phyloP scores from a whole-genome alignment of 2,329 filamentous ascomycete species.

The Colletotrichum endophyticum region DNA sequence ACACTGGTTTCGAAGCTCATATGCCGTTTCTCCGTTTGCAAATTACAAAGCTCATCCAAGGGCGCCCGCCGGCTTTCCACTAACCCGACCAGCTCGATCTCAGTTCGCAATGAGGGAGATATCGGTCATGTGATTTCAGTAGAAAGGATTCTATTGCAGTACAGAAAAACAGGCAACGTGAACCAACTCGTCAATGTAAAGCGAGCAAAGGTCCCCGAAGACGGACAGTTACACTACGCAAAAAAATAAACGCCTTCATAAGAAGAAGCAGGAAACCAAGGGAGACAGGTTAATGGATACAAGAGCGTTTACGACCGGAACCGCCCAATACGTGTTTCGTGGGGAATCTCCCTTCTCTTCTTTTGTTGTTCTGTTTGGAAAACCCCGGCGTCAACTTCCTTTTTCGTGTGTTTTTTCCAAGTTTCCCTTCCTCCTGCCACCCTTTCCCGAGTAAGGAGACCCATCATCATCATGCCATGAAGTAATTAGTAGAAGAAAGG shows the following conservation, averaged over 20 bases:
- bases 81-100: background rate
- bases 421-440: background rate
- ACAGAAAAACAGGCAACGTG: background rate
- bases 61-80: background rate
- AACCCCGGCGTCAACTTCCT: background rate
- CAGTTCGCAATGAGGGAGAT: background rate
- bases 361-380: background rate
- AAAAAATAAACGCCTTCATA: background rate
- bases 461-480: background rate
- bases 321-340: background rate
- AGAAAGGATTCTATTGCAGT: background rate
- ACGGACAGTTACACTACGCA: background rate
- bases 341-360: background rate
- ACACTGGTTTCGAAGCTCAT: no score
- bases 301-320: background rate
- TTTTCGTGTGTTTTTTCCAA: background rate
- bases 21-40: background rate
- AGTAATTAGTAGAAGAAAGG: background rate
- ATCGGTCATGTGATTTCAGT: background rate
- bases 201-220: background rate
- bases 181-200: background rate
- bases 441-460: background rate
- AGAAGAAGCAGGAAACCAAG: background rate
- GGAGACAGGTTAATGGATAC: background rate
- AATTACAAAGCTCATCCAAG: background rate